Percentiles rank a stretch among this genome's conserved stretches.
These are phyloP conservation scores for Fusarium hostae DNA, from an alignment of 2,329 filamentous ascomycete genomes.

Conservation along the genomic window DNA sequence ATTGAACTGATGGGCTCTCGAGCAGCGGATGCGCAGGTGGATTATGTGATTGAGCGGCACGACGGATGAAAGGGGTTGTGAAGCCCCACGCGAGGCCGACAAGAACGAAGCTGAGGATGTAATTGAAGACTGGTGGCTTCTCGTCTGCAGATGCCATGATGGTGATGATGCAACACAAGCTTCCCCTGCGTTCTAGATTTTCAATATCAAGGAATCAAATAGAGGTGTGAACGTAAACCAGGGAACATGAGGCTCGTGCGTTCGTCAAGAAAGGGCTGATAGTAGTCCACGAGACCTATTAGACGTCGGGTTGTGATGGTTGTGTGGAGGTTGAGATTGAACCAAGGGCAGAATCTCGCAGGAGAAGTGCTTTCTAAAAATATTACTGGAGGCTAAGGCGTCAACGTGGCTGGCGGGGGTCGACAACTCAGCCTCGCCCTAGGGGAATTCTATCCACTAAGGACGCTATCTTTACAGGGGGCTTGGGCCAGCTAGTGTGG, in stretches of 20 bases:
- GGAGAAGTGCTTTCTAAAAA: conserved; percentile 34
- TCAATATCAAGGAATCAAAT: conserved; percentile 2
- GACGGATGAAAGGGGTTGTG: conserved; percentile 91
- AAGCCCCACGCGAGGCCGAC: conserved; percentile 94
- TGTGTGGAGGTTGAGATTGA: conserved; percentile 31
- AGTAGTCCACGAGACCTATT: conserved; percentile 28
- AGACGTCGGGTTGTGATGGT: conserved; percentile 16
- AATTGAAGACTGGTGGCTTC: conserved; percentile 74
- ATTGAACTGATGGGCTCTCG: conserved; percentile 59
- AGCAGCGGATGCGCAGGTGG: conserved; percentile 69
- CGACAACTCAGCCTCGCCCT: conserved; percentile 34
- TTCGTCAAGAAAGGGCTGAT: conserved; percentile 1
- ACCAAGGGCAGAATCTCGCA: conserved; percentile 27
- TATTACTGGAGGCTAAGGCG: conserved; percentile 38
- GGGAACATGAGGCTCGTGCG: conserved; percentile 38
- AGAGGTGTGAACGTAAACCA: conserved; percentile 15
- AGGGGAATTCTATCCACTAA: conserved; percentile 28
- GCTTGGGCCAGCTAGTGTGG: conserved; percentile 18
- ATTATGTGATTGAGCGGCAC: conserved; percentile 80
- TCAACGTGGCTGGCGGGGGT: conserved; percentile 36
- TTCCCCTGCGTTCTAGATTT: conserved; percentile 23
- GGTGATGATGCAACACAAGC: conserved; percentile 16
- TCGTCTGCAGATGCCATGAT: conserved; percentile 32
- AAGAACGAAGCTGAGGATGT: conserved; percentile 87
- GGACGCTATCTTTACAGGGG: conserved; percentile 30